These are phyloP conservation scores for Tulasnella sp. DNA, from an alignment of 768 basidiomycete genomes.

Conservation along the genomic window DNA sequence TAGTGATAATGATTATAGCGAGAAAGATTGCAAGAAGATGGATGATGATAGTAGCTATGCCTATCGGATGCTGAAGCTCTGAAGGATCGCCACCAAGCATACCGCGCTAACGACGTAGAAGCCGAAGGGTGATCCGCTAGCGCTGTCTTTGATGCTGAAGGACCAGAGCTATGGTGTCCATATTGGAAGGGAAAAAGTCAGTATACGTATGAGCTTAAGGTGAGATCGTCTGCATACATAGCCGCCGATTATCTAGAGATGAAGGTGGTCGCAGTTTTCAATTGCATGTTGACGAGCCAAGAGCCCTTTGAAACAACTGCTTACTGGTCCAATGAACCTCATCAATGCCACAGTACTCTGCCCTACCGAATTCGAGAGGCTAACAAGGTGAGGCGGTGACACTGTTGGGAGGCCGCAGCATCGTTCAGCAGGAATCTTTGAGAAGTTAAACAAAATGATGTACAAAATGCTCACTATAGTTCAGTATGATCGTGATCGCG, in stretches of 20 bases:
- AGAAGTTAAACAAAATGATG: conserved; percentile 11
- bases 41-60: too few relatives aligned
- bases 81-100: conserved; percentile 51
- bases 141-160: conserved; percentile 52
- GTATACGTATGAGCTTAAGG: not conserved
- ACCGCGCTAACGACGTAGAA: conserved; percentile 55
- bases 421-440: too few relatives aligned
- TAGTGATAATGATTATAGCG: too few relatives aligned
- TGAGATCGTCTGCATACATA: conserved; percentile 36
- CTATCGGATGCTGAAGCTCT: conserved; percentile 63
- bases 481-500: conserved; percentile 74
- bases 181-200: conserved; percentile 6
- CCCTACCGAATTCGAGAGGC: conserved; percentile 92
- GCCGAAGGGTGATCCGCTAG: conserved; percentile 62
- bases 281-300: not conserved
- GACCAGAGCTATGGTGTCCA: conserved; percentile 52
- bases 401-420: conserved; percentile 36
- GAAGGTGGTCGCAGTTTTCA: not conserved
- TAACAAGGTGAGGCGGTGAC: conserved; percentile 82
- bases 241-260: conserved; percentile 50
- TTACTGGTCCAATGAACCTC: conserved; percentile 69
- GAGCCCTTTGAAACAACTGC: conserved; percentile 16
- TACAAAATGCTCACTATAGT: conserved; percentile 51
- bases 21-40: too few relatives aligned
- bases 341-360: conserved; percentile 93